Base-by-base conservation (phyloP, 225 moss, liverwort and hornwort species). In the Ulota crispa region DNA sequence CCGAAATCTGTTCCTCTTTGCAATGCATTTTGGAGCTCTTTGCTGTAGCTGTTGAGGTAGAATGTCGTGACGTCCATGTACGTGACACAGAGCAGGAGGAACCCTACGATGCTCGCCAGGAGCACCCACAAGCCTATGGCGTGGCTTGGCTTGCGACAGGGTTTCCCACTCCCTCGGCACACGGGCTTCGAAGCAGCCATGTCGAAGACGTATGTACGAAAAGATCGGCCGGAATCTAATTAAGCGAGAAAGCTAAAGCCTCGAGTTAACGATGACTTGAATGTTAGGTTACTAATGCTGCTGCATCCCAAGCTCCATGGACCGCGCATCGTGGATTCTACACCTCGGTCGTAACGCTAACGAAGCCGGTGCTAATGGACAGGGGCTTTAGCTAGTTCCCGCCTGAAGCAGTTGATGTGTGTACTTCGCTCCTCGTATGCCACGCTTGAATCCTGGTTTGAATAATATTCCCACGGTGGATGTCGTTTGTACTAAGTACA, bases 1-100 rank as follows among this genome's bases (percentile, higher is more conserved):
- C 9, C 57, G 3, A n/a, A 10, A 24, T 2, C 36, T 15, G 11
- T n/a, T 24, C 34, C 62, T 3, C 56, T 70, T 41, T 64, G 83
- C 54, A 62, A 74, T 27, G 66, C 60, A 12, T 32, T 54, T 9
- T 78, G 62, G 1, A 73, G 6, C 4, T 77, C 70, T 27, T 31
- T 50, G 28, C 54, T 43, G 36, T 24, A 77, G 70, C 31, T 65
- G 16, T 53, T 74, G 31, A 1, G 19, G 68, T 76, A 66, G 64
- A 83, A 78, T 21, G 64, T 27, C 4, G 55, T 65, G 30, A 81
- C 55, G 57, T 87, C 87, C 24, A 75, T 28, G 70, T 78, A 85
- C 34, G 76, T 66, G 67, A 78, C 79, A 31, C 82, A 78, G 53
- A 87, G 64, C 45, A 87, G 34, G 54, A 85, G 57, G 9, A 81